Evolutionary conservation across 345 rosid genomes (phyloP), one percentile per base, ranked within the genome.

Genomic region (Schrenkiella parvula): DNA sequence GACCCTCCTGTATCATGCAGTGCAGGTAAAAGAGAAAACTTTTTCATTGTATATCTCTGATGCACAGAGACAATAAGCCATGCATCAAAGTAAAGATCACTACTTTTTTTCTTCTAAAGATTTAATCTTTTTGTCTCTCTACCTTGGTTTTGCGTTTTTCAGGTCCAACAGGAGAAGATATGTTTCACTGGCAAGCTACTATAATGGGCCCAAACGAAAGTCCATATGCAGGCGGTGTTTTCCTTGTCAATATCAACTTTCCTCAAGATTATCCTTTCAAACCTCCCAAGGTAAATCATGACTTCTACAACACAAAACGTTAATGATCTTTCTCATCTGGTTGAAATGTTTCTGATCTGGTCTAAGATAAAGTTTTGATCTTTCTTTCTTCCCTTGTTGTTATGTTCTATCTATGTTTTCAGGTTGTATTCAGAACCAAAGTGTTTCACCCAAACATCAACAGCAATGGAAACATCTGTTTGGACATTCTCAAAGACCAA

Each of bases 131-230:
- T 43, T 46, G 18, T 1, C 17, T 3, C 11, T 8, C 15, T 23
- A 22, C 22, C 0, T 39, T 60, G 47, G 19, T 38, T 41, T 58
- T 38, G 28, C 54, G 15, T 11, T 2, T 13, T 68, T 21, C 69
- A 85, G 89, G 87, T 68, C 89, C 92, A 52, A 84, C 75, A 14
- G 87, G 83, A 66, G 86, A 85, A 77, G 88, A 87, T 60, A 84
- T 85, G 85, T 87, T 85, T 67, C 87, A 84, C 12, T 87, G 92
- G 92, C 89, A 87, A 81, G 92, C 92, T 29, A 87, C 88, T 1
- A 87, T 87, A 17, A 84, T 87, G 1, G 92, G 88, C 38, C 92
- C 89, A 0, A 84, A 80, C 37, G 89, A 87, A 2, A 84, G 89
- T 72, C 89, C 92, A 0, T 87, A 87, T 32, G 72, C 89, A 2